Conservation (phyloP, 2,329 filamentous ascomycete genomes). For the Leptographium wingfieldii region DNA sequence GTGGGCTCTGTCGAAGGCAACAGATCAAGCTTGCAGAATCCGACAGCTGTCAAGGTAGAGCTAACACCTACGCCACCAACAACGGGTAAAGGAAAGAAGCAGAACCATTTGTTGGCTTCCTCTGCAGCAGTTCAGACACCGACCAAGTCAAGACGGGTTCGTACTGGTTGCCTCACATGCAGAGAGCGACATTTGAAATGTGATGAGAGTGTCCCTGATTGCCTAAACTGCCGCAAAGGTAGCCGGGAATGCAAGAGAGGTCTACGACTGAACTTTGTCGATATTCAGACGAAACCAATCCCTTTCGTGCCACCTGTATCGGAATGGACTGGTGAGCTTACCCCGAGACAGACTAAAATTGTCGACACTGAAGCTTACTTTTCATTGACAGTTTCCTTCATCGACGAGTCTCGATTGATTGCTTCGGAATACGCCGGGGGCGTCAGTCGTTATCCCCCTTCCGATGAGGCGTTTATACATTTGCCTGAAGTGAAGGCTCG, state of each 20-base stretch:
- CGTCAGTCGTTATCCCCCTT: conserved; percentile 53
- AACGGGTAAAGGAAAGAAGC: background rate
- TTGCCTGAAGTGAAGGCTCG: conserved; percentile 15
- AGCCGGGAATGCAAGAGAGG: conserved; percentile 76
- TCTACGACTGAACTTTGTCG: conserved; percentile 81
- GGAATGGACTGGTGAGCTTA: conserved; percentile 46
- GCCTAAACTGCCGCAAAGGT: conserved; percentile 78
- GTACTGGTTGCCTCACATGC: conserved; percentile 85
- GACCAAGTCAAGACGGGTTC: conserved; percentile 17
- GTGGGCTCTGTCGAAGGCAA: background rate
- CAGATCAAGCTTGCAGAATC: conserved; percentile 10
- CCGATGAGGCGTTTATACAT: conserved; percentile 27
- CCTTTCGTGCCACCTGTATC: conserved; percentile 47
- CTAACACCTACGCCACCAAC: conserved; percentile 12
- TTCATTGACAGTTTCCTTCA: conserved; percentile 51
- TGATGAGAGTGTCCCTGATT: conserved; percentile 55
- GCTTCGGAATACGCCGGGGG: conserved; percentile 84
- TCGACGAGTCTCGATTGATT: conserved; percentile 80
- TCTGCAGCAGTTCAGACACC: background rate
- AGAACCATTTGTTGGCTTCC: background rate
- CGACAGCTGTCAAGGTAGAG: background rate
- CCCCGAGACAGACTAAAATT: no score
- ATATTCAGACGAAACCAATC: conserved; percentile 60
- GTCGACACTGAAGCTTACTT: background rate
- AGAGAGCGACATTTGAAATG: conserved; percentile 84